Conservation (phyloP, 495 filamentous ascomycete species). For the Neurospora terricola region DNA sequence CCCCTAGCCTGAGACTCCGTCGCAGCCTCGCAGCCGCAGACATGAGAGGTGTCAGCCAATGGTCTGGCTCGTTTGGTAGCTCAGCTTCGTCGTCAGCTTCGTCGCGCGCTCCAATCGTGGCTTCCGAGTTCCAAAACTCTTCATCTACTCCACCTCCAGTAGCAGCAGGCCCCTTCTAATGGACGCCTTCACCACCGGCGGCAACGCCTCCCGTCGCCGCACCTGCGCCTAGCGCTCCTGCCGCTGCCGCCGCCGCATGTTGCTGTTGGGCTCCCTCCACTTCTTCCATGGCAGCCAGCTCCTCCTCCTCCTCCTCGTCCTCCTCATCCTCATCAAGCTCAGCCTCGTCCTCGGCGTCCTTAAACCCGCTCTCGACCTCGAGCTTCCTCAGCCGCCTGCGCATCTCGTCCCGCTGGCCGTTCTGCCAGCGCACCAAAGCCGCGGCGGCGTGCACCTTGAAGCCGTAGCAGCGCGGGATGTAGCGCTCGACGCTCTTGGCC, state of each 20-base stretch:
- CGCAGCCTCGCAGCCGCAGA: background rate
- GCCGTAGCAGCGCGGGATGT: constrained; percentile 82
- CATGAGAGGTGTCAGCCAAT: background rate
- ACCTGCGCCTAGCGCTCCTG: background rate
- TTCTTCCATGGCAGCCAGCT: background rate
- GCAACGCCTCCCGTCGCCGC: background rate
- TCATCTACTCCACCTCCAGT: background rate
- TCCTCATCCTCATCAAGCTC: constrained; percentile 31
- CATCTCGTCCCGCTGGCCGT: constrained; percentile 67
- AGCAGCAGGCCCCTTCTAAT: background rate
- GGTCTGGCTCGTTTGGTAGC: background rate
- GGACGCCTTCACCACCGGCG: background rate
- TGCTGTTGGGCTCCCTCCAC: background rate
- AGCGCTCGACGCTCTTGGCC: constrained; percentile 72
- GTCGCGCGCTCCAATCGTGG: background rate
- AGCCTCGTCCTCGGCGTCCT: constrained; percentile 39
- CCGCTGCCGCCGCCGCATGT: background rate
- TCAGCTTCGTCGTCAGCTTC: background rate
- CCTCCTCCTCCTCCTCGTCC: constrained; percentile 19
- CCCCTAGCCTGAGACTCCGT: background rate
- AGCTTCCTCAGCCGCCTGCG: constrained; percentile 52
- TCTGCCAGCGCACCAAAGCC: constrained; percentile 85
- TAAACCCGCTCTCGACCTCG: constrained; percentile 51
- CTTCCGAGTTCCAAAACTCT: background rate
- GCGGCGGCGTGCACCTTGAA: constrained; percentile 91